Base-by-base conservation (phyloP, 805 yeast genomes). In the Candida morakotiae region DNA sequence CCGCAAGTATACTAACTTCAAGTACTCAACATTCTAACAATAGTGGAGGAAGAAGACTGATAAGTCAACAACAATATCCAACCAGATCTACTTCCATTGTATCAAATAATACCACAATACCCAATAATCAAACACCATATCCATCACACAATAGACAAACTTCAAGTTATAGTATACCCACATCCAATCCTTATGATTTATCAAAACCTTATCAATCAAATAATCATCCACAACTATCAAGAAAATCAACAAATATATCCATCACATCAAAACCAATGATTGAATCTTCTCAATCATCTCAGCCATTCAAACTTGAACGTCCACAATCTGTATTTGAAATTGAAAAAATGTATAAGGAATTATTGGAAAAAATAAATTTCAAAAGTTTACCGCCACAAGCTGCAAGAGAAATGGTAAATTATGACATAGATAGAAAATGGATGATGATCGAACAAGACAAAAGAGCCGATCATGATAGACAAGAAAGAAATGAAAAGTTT, bases 361-460 rank as follows among this genome's bases (percentile, higher is more conserved):
- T 89, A 43, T 83, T 89, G 91, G 81, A 77, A 36, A 79, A 80
- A 48, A 76, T 96, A 51, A 94, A 89, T 55, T 83, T 87, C 60
- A 77, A 68, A 34, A 67, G 73, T 25, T 63, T 83, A 22, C 86
- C 96, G 0, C 77, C 76, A 18, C 76, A 75, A 35, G 95, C 93
- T 3, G 80, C 81, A 46, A 73, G 69, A 39, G 93, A 86, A 52
- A 79, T 91, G 84, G 69, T 77, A 51, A 75, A 73, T 47, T 88
- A 83, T 53, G 75, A 83, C 29, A 64, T 77, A 0, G 86, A 83
- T 34, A 86, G 87, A 50, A 91, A 91, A 60, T 88, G 96, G 95
- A 80, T 86, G 82, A 71, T 89, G 46, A 82, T 89, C 28, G 79
- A 83, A 46, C 97, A 89, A 57, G 96, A 88, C 56, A 79, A 83